Conservation (phyloP, 257 asterid species). For the Scutellaria baicalensis region DNA sequence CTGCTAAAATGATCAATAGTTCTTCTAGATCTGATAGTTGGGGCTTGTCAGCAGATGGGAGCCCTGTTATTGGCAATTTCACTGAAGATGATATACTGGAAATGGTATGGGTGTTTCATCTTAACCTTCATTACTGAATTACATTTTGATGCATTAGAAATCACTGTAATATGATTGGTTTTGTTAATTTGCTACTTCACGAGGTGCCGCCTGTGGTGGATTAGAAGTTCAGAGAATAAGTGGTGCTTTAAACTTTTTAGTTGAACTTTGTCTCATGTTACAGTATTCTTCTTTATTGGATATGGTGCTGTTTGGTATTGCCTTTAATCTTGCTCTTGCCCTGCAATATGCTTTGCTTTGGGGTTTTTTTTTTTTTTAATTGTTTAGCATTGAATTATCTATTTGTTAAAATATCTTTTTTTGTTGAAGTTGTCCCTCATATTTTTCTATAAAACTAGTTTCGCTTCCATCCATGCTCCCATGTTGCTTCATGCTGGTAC, state of each 20-base stretch:
- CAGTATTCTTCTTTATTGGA: not conserved
- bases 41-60: constrained; percentile 56
- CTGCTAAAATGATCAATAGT: constrained; percentile 21
- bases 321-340: not conserved
- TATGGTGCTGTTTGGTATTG: not conserved
- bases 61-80: constrained; percentile 40
- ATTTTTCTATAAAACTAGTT: not conserved
- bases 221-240: not conserved
- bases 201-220: not conserved
- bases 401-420: not conserved
- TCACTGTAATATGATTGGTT: not conserved
- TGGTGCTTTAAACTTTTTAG: not conserved
- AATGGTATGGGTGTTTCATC: constrained; percentile 54
- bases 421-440: not conserved
- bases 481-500: not conserved
- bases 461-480: not conserved
- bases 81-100: constrained; percentile 89
- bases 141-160: constrained; percentile 10
- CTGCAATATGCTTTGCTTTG: not conserved
- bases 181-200: not conserved
- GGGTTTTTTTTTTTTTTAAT: not conserved
- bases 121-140: constrained; percentile 2
- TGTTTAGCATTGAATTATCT: not conserved
- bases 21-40: constrained; percentile 33
- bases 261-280: constrained; percentile 6